Conservation (phyloP, 345 rosid genomes). For the Geranium brycei region DNA sequence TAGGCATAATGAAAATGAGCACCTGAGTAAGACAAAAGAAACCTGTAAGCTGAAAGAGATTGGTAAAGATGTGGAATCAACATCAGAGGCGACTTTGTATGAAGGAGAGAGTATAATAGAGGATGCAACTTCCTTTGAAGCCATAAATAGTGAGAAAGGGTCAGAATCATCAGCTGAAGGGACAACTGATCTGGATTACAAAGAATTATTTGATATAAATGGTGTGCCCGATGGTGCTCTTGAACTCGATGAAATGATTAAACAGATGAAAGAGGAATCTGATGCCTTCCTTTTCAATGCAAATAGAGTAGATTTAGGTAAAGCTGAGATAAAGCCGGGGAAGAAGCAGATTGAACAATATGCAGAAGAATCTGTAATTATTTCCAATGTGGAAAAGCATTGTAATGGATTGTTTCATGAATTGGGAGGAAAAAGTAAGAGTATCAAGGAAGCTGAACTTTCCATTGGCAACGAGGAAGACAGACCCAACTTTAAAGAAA, state of each 20-base stretch:
- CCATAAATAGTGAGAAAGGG: constrained; percentile 26
- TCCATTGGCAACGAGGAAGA: constrained; percentile 17
- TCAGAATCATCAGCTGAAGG: constrained; percentile 24
- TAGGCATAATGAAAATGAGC: constrained; percentile 14
- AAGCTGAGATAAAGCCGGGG: constrained; percentile 19
- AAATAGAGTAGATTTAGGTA: constrained; percentile 18
- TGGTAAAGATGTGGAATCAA: constrained; percentile 12
- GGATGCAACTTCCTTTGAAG: constrained; percentile 18
- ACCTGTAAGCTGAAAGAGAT: constrained; percentile 12
- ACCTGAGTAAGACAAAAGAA: constrained; percentile 16
- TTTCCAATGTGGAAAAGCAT: constrained; percentile 21
- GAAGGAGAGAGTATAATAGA: constrained; percentile 17
- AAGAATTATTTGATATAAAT: constrained; percentile 27
- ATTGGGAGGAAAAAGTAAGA: constrained; percentile 7
- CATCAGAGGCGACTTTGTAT: constrained; percentile 13
- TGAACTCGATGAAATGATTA: constrained; percentile 21
- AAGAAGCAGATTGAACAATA: constrained; percentile 21
- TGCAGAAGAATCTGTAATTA: constrained; percentile 15
- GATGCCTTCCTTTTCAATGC: constrained; percentile 19
- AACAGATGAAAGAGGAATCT: constrained; percentile 23
- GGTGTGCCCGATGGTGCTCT: constrained; percentile 22
- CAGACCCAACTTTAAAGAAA: constrained; percentile 12
- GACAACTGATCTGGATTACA: constrained; percentile 21
- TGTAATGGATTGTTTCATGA: constrained; percentile 22
- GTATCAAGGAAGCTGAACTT: constrained; percentile 6